A percentile compares a stretch with the other conserved stretches of the same genome.
These are phyloP conservation scores for Entonaema liquescens DNA, from an alignment of 495 filamentous ascomycete species.

Conservation along the genomic window DNA sequence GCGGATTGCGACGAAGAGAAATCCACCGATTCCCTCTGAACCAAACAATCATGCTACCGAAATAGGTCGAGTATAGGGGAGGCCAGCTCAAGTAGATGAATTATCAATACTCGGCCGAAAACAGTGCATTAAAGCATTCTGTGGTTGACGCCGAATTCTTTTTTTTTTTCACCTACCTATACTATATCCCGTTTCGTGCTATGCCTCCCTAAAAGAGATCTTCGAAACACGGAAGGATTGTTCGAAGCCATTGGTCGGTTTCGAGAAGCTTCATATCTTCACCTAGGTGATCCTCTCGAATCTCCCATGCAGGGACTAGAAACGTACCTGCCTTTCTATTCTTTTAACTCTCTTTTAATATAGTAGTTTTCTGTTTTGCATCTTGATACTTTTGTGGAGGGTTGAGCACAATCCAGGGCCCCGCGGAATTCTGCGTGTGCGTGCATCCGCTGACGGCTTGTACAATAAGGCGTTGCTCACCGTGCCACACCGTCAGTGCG, in stretches of 20 bases:
- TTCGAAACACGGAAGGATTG: conserved; percentile 36
- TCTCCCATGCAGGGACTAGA: conserved; percentile 11
- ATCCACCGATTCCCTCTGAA: conserved; percentile 15
- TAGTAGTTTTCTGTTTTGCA: background rate
- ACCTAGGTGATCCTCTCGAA: conserved; percentile 19
- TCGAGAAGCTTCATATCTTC: conserved; percentile 19
- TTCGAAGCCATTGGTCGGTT: conserved; percentile 24
- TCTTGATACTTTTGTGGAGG: background rate
- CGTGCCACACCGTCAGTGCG: conserved; percentile 1
- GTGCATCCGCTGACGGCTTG: background rate
- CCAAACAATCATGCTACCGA: background rate
- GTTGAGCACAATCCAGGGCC: background rate
- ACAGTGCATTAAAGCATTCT: background rate
- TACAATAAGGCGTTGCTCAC: background rate
- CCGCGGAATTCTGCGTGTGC: background rate
- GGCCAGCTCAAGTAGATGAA: background rate
- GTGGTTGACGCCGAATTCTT: background rate
- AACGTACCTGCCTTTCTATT: background rate
- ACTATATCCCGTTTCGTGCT: background rate
- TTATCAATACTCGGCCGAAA: background rate
- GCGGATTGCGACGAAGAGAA: conserved; percentile 11
- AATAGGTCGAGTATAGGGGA: background rate
- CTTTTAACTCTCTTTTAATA: background rate
- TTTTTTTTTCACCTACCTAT: conserved; percentile 4
- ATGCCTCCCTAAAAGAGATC: conserved; percentile 4